A percentile compares a stretch with the other conserved stretches of the same genome.
Evolutionary conservation across 441 rosid genomes (phyloP).

Genomic region (Croton laevigatus): DNA sequence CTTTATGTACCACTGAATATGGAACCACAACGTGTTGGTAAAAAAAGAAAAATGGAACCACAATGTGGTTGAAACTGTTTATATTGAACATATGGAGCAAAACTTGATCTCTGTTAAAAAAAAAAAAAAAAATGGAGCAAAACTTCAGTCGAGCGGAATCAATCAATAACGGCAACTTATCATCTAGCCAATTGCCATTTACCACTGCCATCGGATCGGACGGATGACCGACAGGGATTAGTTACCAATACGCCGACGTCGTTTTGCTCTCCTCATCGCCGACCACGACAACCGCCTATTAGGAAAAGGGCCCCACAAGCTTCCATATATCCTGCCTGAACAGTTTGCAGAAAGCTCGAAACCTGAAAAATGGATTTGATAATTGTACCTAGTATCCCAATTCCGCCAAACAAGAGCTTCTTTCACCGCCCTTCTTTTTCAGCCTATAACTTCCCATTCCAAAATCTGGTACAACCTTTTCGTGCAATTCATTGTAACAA

Average conservation of each 20-base stretch:
- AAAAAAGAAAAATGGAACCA: no score
- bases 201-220: no score
- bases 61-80: no score
- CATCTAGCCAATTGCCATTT: no score
- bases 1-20: no score
- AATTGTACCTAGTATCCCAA: slow-evolving; percentile 4
- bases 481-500: slow-evolving; percentile 16
- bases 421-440: slow-evolving; percentile 20
- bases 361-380: slow-evolving; percentile 28
- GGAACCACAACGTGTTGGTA: no score
- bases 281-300: neutral
- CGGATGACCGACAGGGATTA: no score
- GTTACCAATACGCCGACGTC: neutral
- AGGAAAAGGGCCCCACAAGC: neutral
- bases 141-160: no score
- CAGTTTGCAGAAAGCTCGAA: neutral
- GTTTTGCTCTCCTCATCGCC: neutral
- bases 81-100: no score
- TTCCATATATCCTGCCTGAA: neutral
- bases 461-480: slow-evolving; percentile 21
- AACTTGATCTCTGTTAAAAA: no score
- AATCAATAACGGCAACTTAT: no score
- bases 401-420: slow-evolving; percentile 17
- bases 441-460: slow-evolving; percentile 17
- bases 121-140: no score